Conservation (phyloP, 371 early-diverging fungal genomes). For the Fennellomyces sp. region DNA sequence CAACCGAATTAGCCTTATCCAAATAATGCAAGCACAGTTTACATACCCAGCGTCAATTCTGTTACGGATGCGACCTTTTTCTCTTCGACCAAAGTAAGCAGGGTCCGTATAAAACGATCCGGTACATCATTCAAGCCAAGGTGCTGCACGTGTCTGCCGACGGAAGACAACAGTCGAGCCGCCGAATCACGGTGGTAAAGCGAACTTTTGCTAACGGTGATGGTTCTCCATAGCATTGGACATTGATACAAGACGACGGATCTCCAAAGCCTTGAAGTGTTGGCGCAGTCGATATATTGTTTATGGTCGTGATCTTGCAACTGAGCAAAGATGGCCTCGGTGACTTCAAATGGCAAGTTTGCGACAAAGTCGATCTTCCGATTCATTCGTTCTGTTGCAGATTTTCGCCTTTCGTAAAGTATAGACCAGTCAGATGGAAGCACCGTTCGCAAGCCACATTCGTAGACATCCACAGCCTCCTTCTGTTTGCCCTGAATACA, state of each 20-base stretch:
- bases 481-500: conserved; percentile 49
- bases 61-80: no score
- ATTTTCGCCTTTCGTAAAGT: background rate
- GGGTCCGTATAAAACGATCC: no score
- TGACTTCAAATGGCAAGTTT: background rate
- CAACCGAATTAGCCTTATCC: no score
- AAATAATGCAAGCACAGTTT: no score
- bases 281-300: background rate
- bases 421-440: background rate
- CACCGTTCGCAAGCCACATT: background rate
- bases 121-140: no score
- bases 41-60: no score
- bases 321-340: background rate
- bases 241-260: background rate
- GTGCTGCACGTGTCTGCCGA: background rate
- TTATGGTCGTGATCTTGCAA: background rate
- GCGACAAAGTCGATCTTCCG: background rate
- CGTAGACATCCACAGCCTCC: conserved; percentile 37
- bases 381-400: background rate
- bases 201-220: background rate
- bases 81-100: no score
- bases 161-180: background rate
- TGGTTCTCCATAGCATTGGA: background rate
- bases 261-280: background rate
- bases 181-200: background rate